Evolutionary conservation across 2,329 filamentous ascomycete species (phyloP), one percentile per base, ranked within the genome.

Genomic region (Apiospora saccharicola): DNA sequence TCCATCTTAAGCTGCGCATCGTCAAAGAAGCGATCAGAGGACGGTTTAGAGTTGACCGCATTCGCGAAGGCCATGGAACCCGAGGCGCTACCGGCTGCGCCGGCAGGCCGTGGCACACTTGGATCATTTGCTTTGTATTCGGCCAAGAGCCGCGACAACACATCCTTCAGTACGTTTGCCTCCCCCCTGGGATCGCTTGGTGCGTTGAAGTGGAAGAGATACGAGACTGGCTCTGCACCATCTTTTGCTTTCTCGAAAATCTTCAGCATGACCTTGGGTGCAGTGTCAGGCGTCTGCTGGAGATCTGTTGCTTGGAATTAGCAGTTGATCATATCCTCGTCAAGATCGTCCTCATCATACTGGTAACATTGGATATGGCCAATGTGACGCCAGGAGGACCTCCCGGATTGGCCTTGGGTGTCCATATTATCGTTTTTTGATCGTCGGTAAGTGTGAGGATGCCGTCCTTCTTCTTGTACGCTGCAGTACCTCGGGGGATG

Each of bases 401-500:
- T 71, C 86, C 87, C 26, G 86, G 84, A 46, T 89, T 88, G 67
- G 88, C 88, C 71, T 90, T 87, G 13, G 94, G 93, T 44, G 91
- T 94, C 96, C 96, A 99, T 81, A 90, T 92, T 74, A 98, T 90
- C 49, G 88, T 90, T 79, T 89, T 90, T 78, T 90, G 88, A 82
- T 98, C 94, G 72, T 88, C 85, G 22, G 93, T 91, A 77, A 98
- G 87, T 37, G 90, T 90, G 78, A 99, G 85, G 73, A 90, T 90
- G 81, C 96, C 96, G 86, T 98, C 94, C 83, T 97, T 96, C 87
- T 98, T 99, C 85, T 98, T 98, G 88, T 96, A 98, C 72, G 91
- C 87, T 70, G 93, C 91, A 75, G 89, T 90, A 73, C 92, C 94
- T 77, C 86, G 88, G 70, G 90, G 90, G 74, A 87, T 82, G 41